Evolutionary conservation across 208 protist genomes (phyloP), one percentile per base, ranked within the genome.

Genomic region (Acanthamoeba castellanii): DNA sequence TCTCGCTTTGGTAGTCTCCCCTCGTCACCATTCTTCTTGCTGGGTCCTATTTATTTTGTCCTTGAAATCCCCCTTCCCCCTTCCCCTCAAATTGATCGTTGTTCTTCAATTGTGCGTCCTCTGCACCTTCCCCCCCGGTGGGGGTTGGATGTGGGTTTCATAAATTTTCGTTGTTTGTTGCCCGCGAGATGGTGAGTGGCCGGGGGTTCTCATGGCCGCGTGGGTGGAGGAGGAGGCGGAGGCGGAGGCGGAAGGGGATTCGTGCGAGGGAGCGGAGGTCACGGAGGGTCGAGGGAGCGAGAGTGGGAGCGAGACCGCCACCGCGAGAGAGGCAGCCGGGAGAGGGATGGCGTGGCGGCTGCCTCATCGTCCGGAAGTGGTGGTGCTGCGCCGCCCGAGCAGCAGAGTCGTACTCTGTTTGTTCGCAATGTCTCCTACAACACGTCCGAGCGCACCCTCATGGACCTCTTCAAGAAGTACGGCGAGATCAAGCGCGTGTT

Each of bases 401-500:
- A 85, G 76, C 76, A 47, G 27, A 59, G 45, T 16, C 76, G 76
- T 37, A 85, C 76, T 20, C 18, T 85, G 27, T 85, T 85, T 20
- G 47, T 85, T 20, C 30, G 76, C 22, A 85, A 85, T 22, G 20
- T 85, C 37, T 47, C 37, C 45, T 85, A 85, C 47, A 25, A 57
- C 76, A 57, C 47, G 37, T 32, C 45, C 7, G 76, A 85, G 76
- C 37, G 47, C 7, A 34, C 76, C 32, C 47, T 85, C 45, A 42
- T 47, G 27, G 76, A 55, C 42, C 76, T 85, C 47, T 85, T 85
- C 25, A 37, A 57, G 32, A 47, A 57, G 11, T 85, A 59, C 27
- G 76, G 76, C 47, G 76, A 85, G 45, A 27, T 85, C 45, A 85
- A 85, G 37, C 76, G 76, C 3, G 37, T 85, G 37, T 85, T 85